Evolutionary conservation across 352 stramenopile species (phyloP), one percentile per base, ranked within the genome.

Genomic region (Globisporangium acanthophoron): DNA sequence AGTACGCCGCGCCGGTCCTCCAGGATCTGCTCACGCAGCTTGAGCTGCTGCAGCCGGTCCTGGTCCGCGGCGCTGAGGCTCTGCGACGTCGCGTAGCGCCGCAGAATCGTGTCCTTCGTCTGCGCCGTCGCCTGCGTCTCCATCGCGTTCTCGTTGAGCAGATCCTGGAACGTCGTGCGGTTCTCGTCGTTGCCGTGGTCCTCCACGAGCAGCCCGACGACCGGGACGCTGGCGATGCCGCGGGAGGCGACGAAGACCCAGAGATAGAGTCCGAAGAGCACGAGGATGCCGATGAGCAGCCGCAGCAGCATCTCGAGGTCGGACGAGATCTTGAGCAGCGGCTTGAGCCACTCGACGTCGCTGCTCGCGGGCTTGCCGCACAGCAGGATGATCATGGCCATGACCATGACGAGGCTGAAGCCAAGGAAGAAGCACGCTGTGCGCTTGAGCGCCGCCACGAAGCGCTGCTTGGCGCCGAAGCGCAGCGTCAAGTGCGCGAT

Each of bases 341-440:
- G 82, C 55, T 84, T 84, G 56, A 94, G 67, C 85, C 85, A 94
- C 56, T 91, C 83, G 37, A 92, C 76, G 56, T 92, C 81, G 16
- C 76, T 78, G 60, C 69, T 88, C 20, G 74, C 73, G 15, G 85
- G 85, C 58, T 92, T 92, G 18, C 83, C 83, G 54, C 83, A 90
- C 3, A 92, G 69, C 56, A 93, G 59, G 3, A 92, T 49, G 29
- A 88, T 62, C 64, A 92, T 80, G 15, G 78, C 59, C 71, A 93
- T 78, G 49, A 84, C 37, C 50, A 93, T 54, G 8, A 92, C 67
- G 46, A 94, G 61, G 20, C 66, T 71, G 45, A 94, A 61, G 0
- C 79, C 84, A 33, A 92, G 35, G 43, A 94, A 51, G 57, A 91
- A 93, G 61, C 85, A 92, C 46, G 64, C 51, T 13, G 85, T 94